Evolutionary conservation across 2,329 filamentous ascomycete genomes (phyloP), one percentile per base, ranked within the genome.

Genomic region (Bretziella fagacearum): DNA sequence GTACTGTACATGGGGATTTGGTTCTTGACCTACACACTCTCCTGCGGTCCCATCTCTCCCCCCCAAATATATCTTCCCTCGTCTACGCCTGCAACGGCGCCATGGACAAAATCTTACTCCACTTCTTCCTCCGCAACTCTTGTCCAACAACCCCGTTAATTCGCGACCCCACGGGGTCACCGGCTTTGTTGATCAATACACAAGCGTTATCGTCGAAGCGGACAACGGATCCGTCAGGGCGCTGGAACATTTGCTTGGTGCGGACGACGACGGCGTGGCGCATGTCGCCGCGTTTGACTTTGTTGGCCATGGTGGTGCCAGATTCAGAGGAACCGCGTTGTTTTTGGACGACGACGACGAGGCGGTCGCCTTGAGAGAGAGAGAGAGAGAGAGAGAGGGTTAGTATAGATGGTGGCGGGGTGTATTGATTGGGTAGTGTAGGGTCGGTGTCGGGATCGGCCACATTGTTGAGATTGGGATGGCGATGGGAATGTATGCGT

Each of bases 121-220:
- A 98, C 67, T 93, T 81, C 71, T 84, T 91, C 60, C 84, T 77
- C 61, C 84, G 79, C 62, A 98, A 65, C 68, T 98, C 91, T 25
- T 79, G 73, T 50, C 86, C 91, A 37, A 98, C 91, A 37, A 96
- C 77, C 54, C 87, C 85, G 64, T 85, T 93, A 68, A 95, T 75
- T 61, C 91, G 80, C 13, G 83, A 86, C 45, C 91, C 91, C 55
- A 98, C 84, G 20, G 91, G 91, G 62, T 98, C 91, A 36, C 91
- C 93, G 7, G 84, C 74, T 73, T 96, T 98, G 68, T 93, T 96
- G 63, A 98, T 82, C 55, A 98, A 69, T 39, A 98, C 91, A 61
- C 91, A 98, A 41, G 91, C 91, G 64, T 98, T 98, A 65, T 98
- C 91, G 64, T 93, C 91, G 62, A 98, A 98, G 55, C 79, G 79